Percentiles rank a stretch among this genome's conserved stretches.
These are phyloP conservation scores for Blastobotrys raffinosifermentans DNA, from an alignment of 1,139 yeast species.

Conservation along the genomic window DNA sequence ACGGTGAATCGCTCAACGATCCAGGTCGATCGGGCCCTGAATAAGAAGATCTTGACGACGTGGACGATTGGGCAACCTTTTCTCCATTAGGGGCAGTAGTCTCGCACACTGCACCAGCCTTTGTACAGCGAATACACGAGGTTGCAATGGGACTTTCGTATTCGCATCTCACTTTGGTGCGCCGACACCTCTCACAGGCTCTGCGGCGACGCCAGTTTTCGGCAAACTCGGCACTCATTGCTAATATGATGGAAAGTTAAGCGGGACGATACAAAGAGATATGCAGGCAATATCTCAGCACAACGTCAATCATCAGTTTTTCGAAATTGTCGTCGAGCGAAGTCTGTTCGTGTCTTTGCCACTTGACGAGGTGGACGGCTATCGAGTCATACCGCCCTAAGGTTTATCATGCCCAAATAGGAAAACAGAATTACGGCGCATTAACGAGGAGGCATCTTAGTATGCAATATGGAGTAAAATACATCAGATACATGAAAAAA, in stretches of 20 bases:
- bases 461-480: too few species aligned
- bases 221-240: conserved; percentile 6
- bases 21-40: neutral
- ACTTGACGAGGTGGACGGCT: too few species aligned
- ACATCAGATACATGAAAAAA: too few species aligned
- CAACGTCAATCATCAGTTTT: too few species aligned
- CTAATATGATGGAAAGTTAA: neutral
- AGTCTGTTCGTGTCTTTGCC: neutral
- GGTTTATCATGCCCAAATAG: too few species aligned
- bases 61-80: neutral
- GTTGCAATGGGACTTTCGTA: conserved; percentile 43
- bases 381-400: too few species aligned
- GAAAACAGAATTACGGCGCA: too few species aligned
- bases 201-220: conserved; percentile 40
- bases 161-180: conserved; percentile 50
- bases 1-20: neutral
- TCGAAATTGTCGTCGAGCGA: neutral
- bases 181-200: conserved; percentile 55
- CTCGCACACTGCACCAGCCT: conserved; percentile 39
- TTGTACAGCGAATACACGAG: conserved; percentile 45
- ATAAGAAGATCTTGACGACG: neutral
- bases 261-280: too few species aligned
- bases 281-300: too few species aligned
- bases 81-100: neutral
- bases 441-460: too few species aligned